These are phyloP conservation scores for Cyberlindnera mississippiensis DNA, from an alignment of 805 yeast species.

Conservation along the genomic window DNA sequence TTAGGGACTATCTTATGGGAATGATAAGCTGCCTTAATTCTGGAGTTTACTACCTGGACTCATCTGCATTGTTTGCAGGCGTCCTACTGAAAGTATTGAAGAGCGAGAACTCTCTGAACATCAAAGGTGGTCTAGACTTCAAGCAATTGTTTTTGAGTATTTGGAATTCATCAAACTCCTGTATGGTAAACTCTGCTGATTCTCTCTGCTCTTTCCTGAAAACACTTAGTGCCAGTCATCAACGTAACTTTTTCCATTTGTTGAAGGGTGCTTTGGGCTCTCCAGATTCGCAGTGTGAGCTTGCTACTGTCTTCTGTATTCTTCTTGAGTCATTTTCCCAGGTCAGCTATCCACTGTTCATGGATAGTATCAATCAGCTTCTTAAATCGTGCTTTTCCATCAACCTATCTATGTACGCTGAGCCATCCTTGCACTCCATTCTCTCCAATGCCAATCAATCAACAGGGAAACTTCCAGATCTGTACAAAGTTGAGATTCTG, in stretches of 20 bases:
- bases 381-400: slow-evolving; percentile 5
- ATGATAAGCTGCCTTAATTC: background rate
- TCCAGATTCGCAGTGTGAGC: background rate
- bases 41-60: background rate
- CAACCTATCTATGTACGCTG: slow-evolving; percentile 24
- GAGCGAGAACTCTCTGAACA: background rate
- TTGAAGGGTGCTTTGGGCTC: background rate
- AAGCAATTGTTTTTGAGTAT: background rate
- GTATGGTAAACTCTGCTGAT: background rate
- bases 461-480: slow-evolving; percentile 1
- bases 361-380: slow-evolving; percentile 12
- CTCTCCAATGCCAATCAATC: background rate
- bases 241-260: background rate
- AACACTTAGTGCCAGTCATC: background rate
- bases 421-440: background rate
- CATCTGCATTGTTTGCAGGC: background rate
- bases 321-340: slow-evolving; percentile 12
- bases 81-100: background rate
- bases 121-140: background rate
- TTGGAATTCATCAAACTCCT: background rate
- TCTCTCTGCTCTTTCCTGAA: background rate
- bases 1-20: background rate
- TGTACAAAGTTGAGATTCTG: slow-evolving; percentile 16
- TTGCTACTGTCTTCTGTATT: background rate
- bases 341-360: slow-evolving; percentile 22